These are phyloP conservation scores for Pyrus betulifolia DNA, from an alignment of 306 rosid species.

Conservation along the genomic window DNA sequence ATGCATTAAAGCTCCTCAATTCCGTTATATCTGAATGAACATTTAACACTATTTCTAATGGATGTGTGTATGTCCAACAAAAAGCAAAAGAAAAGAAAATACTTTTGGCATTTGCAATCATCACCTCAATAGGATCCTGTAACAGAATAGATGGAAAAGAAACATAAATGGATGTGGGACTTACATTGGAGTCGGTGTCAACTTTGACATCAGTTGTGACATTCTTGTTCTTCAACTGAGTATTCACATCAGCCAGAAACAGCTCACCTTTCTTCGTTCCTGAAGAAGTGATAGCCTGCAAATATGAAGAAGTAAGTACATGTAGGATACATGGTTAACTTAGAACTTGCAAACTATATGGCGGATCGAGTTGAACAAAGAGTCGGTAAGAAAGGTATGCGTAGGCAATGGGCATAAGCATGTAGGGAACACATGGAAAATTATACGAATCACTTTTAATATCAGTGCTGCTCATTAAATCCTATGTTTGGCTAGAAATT, in stretches of 20 bases:
- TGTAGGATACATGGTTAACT: background rate
- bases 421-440: background rate
- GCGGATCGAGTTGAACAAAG: no score
- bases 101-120: background rate
- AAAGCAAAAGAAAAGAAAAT: background rate
- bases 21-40: background rate
- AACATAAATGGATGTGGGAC: background rate
- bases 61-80: background rate
- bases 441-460: background rate
- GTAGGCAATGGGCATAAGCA: background rate
- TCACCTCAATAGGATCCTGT: background rate
- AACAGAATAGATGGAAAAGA: background rate
- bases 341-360: background rate
- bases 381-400: background rate
- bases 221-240: constrained; percentile 72
- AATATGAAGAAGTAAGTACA: background rate
- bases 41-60: background rate
- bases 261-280: constrained; percentile 67
- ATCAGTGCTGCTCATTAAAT: background rate
- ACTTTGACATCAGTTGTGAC: constrained; percentile 83
- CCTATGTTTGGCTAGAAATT: background rate
- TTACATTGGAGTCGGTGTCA: constrained; percentile 72
- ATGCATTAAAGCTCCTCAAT: background rate
- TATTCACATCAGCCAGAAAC: constrained; percentile 69
- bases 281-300: constrained; percentile 76